phyloP scores from a whole-genome alignment of 2,329 filamentous ascomycete species.

The Colletotrichum musicola region DNA sequence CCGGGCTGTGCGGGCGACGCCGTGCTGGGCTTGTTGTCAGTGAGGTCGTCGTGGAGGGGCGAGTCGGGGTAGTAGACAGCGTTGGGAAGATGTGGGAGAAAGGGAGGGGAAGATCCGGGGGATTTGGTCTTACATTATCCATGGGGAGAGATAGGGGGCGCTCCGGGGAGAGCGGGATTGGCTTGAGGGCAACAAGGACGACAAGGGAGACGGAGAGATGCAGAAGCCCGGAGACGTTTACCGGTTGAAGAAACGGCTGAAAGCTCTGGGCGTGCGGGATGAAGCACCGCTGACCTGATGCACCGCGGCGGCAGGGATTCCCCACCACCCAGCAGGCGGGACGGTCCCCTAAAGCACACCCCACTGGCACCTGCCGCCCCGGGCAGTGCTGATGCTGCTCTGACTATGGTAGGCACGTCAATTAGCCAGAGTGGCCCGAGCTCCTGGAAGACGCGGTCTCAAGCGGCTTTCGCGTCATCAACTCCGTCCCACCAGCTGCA shows the following conservation, averaged over 20 bases:
- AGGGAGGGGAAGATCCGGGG: neutral
- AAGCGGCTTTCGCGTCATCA: neutral
- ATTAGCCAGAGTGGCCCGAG: slow-evolving; percentile 27
- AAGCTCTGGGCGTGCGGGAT: slow-evolving; percentile 31
- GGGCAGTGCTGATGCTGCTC: neutral
- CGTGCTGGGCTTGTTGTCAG: slow-evolving; percentile 71
- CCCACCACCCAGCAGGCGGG: slow-evolving; percentile 22
- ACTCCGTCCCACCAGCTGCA: neutral
- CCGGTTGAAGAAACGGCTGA: slow-evolving; percentile 15
- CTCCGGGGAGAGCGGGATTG: slow-evolving; percentile 21
- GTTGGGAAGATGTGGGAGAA: neutral
- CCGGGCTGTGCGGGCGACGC: slow-evolving; percentile 77
- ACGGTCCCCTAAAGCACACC: neutral
- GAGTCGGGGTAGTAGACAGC: neutral
- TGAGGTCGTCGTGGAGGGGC: slow-evolving; percentile 2
- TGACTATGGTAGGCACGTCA: slow-evolving; percentile 23
- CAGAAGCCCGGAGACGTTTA: slow-evolving; percentile 8
- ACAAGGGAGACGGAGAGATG: slow-evolving; percentile 15
- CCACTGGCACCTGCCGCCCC: too few species aligned
- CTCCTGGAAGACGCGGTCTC: slow-evolving; percentile 1
- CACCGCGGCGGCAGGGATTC: slow-evolving; percentile 28
- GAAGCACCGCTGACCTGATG: slow-evolving; percentile 17
- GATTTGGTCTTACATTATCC: slow-evolving; percentile 43
- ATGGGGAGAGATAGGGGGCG: slow-evolving; percentile 13
- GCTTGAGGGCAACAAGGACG: neutral